phyloP scores from a whole-genome alignment of 2,329 filamentous ascomycete genomes.

The Tolypocladium tropicale region DNA sequence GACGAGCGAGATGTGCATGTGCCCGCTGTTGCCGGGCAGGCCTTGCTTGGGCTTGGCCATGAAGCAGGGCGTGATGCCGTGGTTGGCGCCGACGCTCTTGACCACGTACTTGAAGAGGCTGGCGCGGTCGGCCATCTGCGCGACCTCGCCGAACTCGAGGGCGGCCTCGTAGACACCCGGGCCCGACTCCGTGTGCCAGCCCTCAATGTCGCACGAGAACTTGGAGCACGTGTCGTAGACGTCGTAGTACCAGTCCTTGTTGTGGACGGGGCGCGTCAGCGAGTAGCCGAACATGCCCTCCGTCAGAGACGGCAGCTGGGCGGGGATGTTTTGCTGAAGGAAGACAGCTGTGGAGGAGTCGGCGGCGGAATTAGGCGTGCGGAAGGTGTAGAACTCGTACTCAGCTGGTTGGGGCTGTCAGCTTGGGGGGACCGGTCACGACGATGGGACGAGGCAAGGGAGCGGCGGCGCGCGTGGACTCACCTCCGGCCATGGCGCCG shows the following conservation, averaged over 20 bases:
- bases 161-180: conserved; percentile 94
- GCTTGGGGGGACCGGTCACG: background rate
- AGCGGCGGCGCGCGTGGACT: conserved; percentile 25
- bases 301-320: conserved; percentile 67
- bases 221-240: conserved; percentile 70
- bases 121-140: conserved; percentile 83
- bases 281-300: conserved; percentile 97
- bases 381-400: conserved; percentile 92
- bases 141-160: conserved; percentile 80
- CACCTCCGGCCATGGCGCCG: conserved; percentile 83
- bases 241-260: conserved; percentile 86
- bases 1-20: conserved; percentile 88
- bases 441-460: too few species aligned
- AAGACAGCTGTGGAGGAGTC: conserved; percentile 60
- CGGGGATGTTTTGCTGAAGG: conserved; percentile 61
- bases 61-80: conserved; percentile 92
- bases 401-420: conserved; percentile 48
- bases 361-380: conserved; percentile 45
- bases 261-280: conserved; percentile 75
- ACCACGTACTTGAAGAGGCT: conserved; percentile 91
- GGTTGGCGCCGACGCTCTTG: conserved; percentile 76
- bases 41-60: conserved; percentile 96
- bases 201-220: conserved; percentile 76
- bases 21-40: conserved; percentile 87
- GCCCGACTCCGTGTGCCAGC: conserved; percentile 92